Evolutionary conservation across 805 yeast species (phyloP).

Genomic region (Scheffersomyces stipitis): DNA sequence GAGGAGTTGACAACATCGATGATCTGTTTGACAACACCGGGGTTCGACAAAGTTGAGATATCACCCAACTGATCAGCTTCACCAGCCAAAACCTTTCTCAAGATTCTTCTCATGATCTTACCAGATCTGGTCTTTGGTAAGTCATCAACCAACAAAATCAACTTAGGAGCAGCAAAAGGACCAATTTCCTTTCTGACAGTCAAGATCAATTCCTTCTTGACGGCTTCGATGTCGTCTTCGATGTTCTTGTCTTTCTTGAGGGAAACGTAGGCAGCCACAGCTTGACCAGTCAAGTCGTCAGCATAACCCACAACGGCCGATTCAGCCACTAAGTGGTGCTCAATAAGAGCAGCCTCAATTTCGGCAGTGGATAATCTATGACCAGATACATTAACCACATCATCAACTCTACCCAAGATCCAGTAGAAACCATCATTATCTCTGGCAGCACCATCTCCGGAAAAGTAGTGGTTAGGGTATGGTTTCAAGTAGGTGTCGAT

Average conservation of each 20-base stretch:
- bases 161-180: constrained; percentile 94
- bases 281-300: constrained; percentile 97
- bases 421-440: constrained; percentile 96
- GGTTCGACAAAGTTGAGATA: constrained; percentile 83
- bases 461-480: constrained; percentile 90
- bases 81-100: constrained; percentile 88
- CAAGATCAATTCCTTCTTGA: constrained; percentile 73
- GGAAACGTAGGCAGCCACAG: constrained; percentile 92
- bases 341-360: constrained; percentile 87
- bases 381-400: constrained; percentile 96
- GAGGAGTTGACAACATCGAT: constrained; percentile 60
- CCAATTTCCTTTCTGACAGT: constrained; percentile 93
- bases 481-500: constrained; percentile 91
- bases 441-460: constrained; percentile 98
- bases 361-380: constrained; percentile 98
- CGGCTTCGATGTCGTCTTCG: constrained; percentile 49
- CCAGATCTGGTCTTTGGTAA: constrained; percentile 98
- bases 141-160: constrained; percentile 79
- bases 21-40: constrained; percentile 76
- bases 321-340: constrained; percentile 80
- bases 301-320: constrained; percentile 95
- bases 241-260: constrained; percentile 53
- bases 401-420: constrained; percentile 98
- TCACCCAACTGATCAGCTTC: constrained; percentile 95
- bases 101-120: constrained; percentile 96